Percentiles rank a stretch among this genome's conserved stretches.
phyloP scores from a whole-genome alignment of 169 alveolate species.

The Plasmodium ovale region DNA sequence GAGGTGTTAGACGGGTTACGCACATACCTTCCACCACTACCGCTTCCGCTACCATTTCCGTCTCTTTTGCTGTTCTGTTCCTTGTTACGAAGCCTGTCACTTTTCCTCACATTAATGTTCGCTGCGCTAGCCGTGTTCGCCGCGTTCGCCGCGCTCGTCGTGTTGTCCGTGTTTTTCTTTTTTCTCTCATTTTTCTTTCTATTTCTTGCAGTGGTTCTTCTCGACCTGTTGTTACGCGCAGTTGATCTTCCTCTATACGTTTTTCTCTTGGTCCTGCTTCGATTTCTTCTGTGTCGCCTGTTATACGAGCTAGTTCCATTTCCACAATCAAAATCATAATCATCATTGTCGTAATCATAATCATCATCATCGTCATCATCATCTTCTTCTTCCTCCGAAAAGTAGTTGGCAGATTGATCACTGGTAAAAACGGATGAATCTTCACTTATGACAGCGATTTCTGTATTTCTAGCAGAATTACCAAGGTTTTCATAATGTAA shows the following conservation, averaged over 20 bases:
- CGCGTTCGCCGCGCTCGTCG: not conserved
- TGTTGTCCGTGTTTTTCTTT: constrained; percentile 12
- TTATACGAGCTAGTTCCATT: constrained; percentile 10
- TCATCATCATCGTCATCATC: constrained; percentile 66
- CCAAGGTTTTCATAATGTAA: constrained; percentile 26
- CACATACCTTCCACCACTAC: not conserved
- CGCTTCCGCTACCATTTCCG: not conserved
- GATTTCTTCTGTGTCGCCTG: constrained; percentile 33
- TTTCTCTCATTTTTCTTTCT: constrained; percentile 22
- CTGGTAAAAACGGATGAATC: constrained; percentile 54
- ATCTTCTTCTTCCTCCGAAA: constrained; percentile 53
- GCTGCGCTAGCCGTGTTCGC: not conserved
- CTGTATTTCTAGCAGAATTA: constrained; percentile 31
- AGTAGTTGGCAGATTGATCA: constrained; percentile 60
- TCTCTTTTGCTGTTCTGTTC: constrained; percentile 9
- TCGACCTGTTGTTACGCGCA: not conserved
- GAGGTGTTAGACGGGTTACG: constrained; percentile 27
- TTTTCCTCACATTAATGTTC: constrained; percentile 39
- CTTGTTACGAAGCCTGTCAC: constrained; percentile 44
- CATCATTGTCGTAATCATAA: constrained; percentile 22
- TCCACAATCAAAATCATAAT: constrained; percentile 17
- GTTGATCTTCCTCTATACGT: not conserved
- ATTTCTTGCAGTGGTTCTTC: constrained; percentile 23
- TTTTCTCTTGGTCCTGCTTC: constrained; percentile 15
- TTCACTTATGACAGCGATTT: constrained; percentile 62